Conservation (phyloP, 371 early-diverging fungal genomes). For the Globomyces sp. region DNA sequence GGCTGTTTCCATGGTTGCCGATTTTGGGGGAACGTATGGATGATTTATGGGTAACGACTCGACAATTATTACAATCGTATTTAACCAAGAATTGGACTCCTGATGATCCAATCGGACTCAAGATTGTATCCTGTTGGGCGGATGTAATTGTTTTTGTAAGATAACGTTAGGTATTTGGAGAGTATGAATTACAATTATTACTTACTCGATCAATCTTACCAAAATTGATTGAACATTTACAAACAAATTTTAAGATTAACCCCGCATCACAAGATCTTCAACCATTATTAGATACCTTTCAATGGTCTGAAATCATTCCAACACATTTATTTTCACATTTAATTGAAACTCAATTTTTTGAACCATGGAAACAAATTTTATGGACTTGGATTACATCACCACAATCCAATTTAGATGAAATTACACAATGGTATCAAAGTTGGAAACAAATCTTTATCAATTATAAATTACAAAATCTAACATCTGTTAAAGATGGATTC, state of each 20-base stretch:
- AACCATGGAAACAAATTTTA: constrained; percentile 66
- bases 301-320: constrained; percentile 64
- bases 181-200: constrained; percentile 58
- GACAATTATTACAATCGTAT: constrained; percentile 60
- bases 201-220: constrained; percentile 65
- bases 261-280: constrained; percentile 65
- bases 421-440: constrained; percentile 72
- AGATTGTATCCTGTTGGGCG: constrained; percentile 65
- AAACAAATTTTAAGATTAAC: constrained; percentile 66
- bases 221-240: constrained; percentile 61
- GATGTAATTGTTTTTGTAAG: constrained; percentile 39
- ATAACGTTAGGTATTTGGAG: constrained; percentile 48
- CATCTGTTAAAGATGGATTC: constrained; percentile 54
- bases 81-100: constrained; percentile 67
- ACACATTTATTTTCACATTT: constrained; percentile 55
- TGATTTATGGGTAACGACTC: constrained; percentile 58
- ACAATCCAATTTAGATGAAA: constrained; percentile 59
- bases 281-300: constrained; percentile 56
- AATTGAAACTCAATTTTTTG: constrained; percentile 77
- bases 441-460: constrained; percentile 70
- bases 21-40: constrained; percentile 59
- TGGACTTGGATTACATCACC: constrained; percentile 64
- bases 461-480: constrained; percentile 41
- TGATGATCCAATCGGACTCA: constrained; percentile 59
- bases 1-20: constrained; percentile 87